Evolutionary conservation across 805 yeast species (phyloP), one percentile per base, ranked within the genome.

Genomic region (Clavispora asparagi): DNA sequence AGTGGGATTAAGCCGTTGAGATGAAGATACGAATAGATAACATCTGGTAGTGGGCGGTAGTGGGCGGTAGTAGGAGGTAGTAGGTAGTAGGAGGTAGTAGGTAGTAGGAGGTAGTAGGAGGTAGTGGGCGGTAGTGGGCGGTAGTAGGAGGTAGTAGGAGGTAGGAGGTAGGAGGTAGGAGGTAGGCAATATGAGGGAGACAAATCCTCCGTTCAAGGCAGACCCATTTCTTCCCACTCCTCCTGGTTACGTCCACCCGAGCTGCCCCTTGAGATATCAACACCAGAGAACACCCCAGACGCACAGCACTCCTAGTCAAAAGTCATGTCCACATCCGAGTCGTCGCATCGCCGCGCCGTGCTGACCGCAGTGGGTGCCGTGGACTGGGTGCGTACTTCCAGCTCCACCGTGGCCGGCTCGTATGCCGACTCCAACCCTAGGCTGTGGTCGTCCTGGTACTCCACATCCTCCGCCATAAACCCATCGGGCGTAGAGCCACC

Each of bases 381-480:
- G 28, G 41, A 30, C 13, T 23, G n/a, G n/a, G 36, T n/a, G 13
- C 38, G 39, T 19, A 40, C 28, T 5, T 13, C 35, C 35, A 32
- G 35, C 35, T 32, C 35, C 17, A 17, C 19, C 19, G 35, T 14
- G n/a, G n/a, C 35, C 35, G 35, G 37, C 25, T 33, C 37, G 37
- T 27, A 19, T 25, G 19, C 26, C 25, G 36, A 13, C 10, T 28
- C 27, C 26, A 27, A 11, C 39, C 43, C 30, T 3, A 52, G 50
- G 38, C 57, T 54, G 51, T 70, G 74, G 49, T 70, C 76, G 41
- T 65, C 61, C 51, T 70, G 76, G 47, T 72, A 71, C 47, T 72
- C 76, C 10, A 71, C 76, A 26, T 72, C 77, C 33, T 68, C 74
- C 2, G 76, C 77, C 76, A 72, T 71, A 46, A 71, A 72, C 7